Base-by-base conservation (phyloP, 768 basidiomycete species). In the Lentinula boryana region DNA sequence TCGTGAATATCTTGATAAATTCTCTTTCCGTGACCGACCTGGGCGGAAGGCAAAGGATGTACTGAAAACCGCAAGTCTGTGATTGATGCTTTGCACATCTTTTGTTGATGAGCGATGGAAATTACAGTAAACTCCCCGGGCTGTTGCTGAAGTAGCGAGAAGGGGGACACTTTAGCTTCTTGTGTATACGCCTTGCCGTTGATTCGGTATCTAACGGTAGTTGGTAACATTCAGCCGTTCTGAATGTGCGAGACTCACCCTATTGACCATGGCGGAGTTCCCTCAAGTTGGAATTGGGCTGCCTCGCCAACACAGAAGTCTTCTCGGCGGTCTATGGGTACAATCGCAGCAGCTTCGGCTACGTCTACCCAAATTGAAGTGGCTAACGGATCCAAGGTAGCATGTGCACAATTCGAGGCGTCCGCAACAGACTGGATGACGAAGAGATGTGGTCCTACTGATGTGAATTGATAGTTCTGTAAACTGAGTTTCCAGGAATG, bases 331-430 rank as follows among this genome's bases (percentile, higher is more conserved):
- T 90, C 89, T 65, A 94, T 84, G 5, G 96, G 89, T 50, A 93
- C 81, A 58, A 99, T 94, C 12, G 92, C 86, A 8, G 97, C 97
- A 1, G 93, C 93, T 73, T 99, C 97, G 2, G 94, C 92, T n/a
- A 98, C 94, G 65, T 98, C 93, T 12, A 95, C 83, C 88, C 88
- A 90, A 41, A 91, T 80, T 16, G 84, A 84, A 57, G 83, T 80
- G 35, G 74, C 74, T 38, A 82, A 70, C 2, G 85, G 84, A 62
- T 91, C 84, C 13, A 88, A 76, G 38, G 81, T 76, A 13, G 85
- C 82, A 60, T 93, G 88, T 55, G 86, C 87, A 72, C 97, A 98
- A 35, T 80, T 84, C 4, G 89, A 91, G 15, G 88, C 81, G 73
- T 99, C 97, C 12, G 78, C 75, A 10, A 98, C 79, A 0, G 84